A percentile compares a stretch with the other conserved stretches of the same genome.
Conservation (phyloP, 1,284 basidiomycete genomes). For the Cryptococcus amylolentus region DNA sequence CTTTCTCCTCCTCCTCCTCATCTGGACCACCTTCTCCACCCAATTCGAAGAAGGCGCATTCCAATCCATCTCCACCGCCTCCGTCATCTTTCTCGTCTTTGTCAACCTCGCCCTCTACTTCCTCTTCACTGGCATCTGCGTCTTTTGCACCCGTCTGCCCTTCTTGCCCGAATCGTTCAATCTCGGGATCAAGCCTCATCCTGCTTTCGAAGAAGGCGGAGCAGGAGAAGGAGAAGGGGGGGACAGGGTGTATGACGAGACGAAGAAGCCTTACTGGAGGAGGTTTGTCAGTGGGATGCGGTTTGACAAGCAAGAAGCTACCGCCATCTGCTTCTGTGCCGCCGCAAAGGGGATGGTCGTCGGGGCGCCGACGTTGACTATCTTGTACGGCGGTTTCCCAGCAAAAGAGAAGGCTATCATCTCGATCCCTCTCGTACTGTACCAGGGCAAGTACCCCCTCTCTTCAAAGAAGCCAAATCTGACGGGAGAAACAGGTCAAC, state of each 20-base stretch:
- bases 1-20: constrained; percentile 24
- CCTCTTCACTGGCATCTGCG: constrained; percentile 18
- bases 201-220: neutral
- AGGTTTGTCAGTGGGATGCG: constrained; percentile 4
- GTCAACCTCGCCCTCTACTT: constrained; percentile 22
- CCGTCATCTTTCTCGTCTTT: constrained; percentile 24
- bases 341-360: constrained; percentile 28
- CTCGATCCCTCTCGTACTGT: constrained; percentile 22
- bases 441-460: constrained; percentile 16
- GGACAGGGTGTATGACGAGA: neutral
- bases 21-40: constrained; percentile 23
- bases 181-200: constrained; percentile 2
- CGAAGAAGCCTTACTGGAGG: constrained; percentile 2
- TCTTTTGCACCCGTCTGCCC: constrained; percentile 19
- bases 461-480: neutral
- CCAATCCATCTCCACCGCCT: constrained; percentile 16
- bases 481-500: constrained; percentile 11
- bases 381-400: constrained; percentile 24
- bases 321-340: constrained; percentile 30
- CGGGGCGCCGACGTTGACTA: constrained; percentile 23
- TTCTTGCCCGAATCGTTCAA: constrained; percentile 11
- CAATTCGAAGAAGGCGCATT: constrained; percentile 25
- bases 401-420: constrained; percentile 20
- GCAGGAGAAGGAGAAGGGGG: neutral
- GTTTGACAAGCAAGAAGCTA: constrained; percentile 23